phyloP scores from a whole-genome alignment of 768 basidiomycete species.

The Termitomyces sp. region DNA sequence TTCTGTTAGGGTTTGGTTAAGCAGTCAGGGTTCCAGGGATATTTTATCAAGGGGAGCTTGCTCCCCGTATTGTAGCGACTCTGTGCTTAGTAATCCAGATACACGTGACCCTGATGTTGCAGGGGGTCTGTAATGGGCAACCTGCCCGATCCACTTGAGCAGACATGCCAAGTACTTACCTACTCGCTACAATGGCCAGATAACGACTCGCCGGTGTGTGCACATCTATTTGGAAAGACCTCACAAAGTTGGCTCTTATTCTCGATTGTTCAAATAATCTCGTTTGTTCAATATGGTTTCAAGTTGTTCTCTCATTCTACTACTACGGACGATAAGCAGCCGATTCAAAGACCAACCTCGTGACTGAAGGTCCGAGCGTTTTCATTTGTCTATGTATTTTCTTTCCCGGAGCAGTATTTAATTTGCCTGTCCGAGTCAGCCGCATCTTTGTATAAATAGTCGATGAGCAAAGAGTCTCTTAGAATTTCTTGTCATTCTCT shows the following conservation, averaged over 20 bases:
- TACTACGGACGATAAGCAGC: background rate
- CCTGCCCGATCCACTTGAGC: no score
- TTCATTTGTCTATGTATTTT: background rate
- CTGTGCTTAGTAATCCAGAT: no score
- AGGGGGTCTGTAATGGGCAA: no score
- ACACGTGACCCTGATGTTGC: no score
- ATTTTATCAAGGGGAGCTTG: no score
- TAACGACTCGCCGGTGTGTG: background rate
- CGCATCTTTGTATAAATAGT: conserved; percentile 2
- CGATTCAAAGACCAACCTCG: conserved; percentile 4
- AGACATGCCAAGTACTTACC: background rate
- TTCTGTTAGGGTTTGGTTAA: no score
- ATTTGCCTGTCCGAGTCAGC: background rate
- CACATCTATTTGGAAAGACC: background rate
- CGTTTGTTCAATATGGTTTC: background rate
- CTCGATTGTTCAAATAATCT: background rate
- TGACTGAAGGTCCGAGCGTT: background rate
- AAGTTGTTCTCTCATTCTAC: background rate
- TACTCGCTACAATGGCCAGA: background rate
- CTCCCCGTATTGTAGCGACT: no score
- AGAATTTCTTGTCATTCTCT: conserved; percentile 1
- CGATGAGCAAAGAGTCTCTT: background rate
- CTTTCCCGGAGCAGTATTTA: background rate
- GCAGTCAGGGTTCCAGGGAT: no score
- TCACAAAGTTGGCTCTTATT: no score